phyloP scores from a whole-genome alignment of 768 basidiomycete genomes.

The Boletus tylopilopsis region DNA sequence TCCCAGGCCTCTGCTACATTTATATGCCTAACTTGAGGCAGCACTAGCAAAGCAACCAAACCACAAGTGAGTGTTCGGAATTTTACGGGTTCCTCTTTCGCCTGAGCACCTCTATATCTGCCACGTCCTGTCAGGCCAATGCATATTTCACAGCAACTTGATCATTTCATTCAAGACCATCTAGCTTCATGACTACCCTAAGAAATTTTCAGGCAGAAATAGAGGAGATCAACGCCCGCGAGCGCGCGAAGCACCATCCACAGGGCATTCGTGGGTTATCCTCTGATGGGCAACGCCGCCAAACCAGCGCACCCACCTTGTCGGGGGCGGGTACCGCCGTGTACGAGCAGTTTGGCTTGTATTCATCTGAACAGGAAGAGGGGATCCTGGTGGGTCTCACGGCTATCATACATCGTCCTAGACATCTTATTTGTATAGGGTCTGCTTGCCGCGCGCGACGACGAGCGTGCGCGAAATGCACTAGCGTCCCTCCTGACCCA shows the following conservation, averaged over 20 bases:
- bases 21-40: not conserved
- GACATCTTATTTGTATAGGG: constrained; percentile 28
- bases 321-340: not conserved
- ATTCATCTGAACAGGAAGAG: constrained; percentile 16
- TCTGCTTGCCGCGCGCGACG: constrained; percentile 39
- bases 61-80: not conserved
- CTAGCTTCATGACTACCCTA: constrained; percentile 28
- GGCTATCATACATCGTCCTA: not conserved
- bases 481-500: constrained; percentile 66
- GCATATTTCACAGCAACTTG: constrained; percentile 6
- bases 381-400: constrained; percentile 14
- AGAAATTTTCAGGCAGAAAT: constrained; percentile 62
- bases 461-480: constrained; percentile 57
- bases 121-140: constrained; percentile 10
- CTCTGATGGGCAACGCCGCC: constrained; percentile 43
- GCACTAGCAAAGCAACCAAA: not conserved
- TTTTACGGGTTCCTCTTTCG: not conserved
- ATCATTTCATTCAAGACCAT: not conserved
- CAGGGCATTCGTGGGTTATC: constrained; percentile 16
- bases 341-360: not conserved
- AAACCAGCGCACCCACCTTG: constrained; percentile 29
- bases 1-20: not conserved
- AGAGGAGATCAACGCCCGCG: constrained; percentile 68
- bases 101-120: not conserved
- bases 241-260: constrained; percentile 58